Percentiles rank a stretch among this genome's conserved stretches.
phyloP scores from a whole-genome alignment of 108 stramenopile species.

The Cyclotella atomus region DNA sequence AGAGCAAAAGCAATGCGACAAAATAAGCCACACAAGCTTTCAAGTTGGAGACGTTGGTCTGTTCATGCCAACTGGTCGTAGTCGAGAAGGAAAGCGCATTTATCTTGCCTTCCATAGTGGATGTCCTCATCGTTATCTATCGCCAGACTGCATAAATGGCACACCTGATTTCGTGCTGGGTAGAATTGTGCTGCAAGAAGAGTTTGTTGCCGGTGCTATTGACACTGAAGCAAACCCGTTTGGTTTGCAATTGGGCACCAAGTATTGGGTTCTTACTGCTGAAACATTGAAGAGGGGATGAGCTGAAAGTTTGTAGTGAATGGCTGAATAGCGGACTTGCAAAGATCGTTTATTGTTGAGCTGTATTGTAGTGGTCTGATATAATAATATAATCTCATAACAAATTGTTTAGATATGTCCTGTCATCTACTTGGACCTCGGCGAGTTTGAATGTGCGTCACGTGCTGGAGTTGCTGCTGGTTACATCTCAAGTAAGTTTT shows the following conservation, averaged over 20 bases:
- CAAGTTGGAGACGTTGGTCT: constrained; percentile 80
- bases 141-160: constrained; percentile 74
- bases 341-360: neutral
- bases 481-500: no score
- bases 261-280: constrained; percentile 84
- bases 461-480: no score
- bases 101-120: constrained; percentile 86
- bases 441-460: no score
- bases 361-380: neutral
- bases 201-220: constrained; percentile 66
- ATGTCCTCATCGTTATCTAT: constrained; percentile 84
- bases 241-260: constrained; percentile 81
- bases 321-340: neutral
- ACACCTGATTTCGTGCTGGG: constrained; percentile 81
- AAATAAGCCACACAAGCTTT: constrained; percentile 87
- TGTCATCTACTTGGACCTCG: no score
- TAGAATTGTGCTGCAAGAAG: constrained; percentile 82
- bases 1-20: constrained; percentile 55
- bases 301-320: neutral
- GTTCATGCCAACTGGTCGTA: constrained; percentile 86
- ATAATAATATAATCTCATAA: neutral
- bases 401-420: no score
- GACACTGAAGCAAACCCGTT: constrained; percentile 85
- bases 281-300: constrained; percentile 67
- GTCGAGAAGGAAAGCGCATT: constrained; percentile 69